Percentiles rank a stretch among this genome's conserved stretches.
These are phyloP conservation scores for Selaginella tamariscina DNA, from an alignment of 75 land plant genomes.

Conservation along the genomic window DNA sequence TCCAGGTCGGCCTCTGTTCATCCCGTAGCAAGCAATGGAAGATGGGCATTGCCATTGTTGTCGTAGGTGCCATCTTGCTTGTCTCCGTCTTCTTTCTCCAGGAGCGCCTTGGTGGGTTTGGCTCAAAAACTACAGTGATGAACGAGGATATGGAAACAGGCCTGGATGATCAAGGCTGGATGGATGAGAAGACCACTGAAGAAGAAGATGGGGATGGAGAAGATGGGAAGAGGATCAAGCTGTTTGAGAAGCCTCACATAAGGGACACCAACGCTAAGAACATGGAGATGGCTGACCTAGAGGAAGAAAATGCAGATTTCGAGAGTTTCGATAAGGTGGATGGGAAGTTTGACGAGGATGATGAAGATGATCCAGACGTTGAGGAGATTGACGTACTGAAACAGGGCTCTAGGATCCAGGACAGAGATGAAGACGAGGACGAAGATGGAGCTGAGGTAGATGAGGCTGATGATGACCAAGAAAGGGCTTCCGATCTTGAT, in stretches of 20 bases:
- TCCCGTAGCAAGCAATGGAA: too few relatives aligned
- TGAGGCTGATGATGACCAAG: slow-evolving; percentile 18
- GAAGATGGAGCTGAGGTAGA: slow-evolving; percentile 15
- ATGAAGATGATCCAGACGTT: background rate
- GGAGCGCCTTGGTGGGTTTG: slow-evolving; percentile 32
- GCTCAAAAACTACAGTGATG: background rate
- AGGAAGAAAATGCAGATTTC: background rate
- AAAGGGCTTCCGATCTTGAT: background rate
- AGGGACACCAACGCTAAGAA: background rate
- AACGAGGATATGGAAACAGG: slow-evolving; percentile 6
- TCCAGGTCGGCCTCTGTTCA: background rate
- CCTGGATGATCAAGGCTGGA: background rate
- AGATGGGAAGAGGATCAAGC: slow-evolving; percentile 8
- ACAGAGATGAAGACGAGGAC: slow-evolving; percentile 20
- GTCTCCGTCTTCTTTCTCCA: slow-evolving; percentile 47
- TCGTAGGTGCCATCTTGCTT: slow-evolving; percentile 39
- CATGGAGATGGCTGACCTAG: slow-evolving; percentile 6
- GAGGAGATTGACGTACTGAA: slow-evolving; percentile 13
- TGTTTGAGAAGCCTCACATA: too few relatives aligned
- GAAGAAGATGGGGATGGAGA: slow-evolving; percentile 13
- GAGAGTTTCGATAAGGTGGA: slow-evolving; percentile 14
- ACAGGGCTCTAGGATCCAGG: slow-evolving; percentile 19
- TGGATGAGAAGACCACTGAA: background rate
- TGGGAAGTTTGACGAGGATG: slow-evolving; percentile 11
- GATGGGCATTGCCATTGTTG: slow-evolving; percentile 30